Evolutionary conservation across 73 alveolate genomes (phyloP), one percentile per base, ranked within the genome.

Genomic region (Halteria grandinella): DNA sequence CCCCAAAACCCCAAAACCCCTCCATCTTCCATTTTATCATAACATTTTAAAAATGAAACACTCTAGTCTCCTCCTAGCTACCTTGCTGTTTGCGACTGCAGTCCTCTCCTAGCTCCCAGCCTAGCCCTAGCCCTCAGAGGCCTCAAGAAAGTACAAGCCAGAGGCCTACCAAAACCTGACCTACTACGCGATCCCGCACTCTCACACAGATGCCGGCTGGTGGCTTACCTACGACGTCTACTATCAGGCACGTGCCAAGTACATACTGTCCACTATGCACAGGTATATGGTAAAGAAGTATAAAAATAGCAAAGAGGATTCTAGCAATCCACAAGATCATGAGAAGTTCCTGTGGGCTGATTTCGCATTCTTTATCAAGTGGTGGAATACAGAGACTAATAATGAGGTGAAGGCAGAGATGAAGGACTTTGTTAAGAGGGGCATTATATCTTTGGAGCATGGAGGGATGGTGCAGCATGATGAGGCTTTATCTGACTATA

Each of bases 201-300:
- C 97, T 11, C 97, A 91, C 78, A 47, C 90, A 25, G 97, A 91
- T 60, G 95, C 97, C 69, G 97, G 97, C 5, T 87, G 95, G 95
- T 63, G 80, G 20, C 43, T 58, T 52, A 78, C 91, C 12, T 85
- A 70, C 31, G 91, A 91, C 53, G 74, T 60, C 53, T 91, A 91
- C 66, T 51, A 39, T 29, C 57, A 60, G 5, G 79, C 64, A 36
- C 53, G 79, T 28, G 76, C 62, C 20, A 86, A 71, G 17, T 45
- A 21, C 0, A 91, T 91, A 11, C 69, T 77, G 47, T 62, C 82
- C 1, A 60, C 95, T 7, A 70, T 69, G 2, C 32, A 36, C 43
- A 34, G 53, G 25, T 79, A 79, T 29, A 37, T 79, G 2, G 11
- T 45, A 12, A n/a, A 41, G 21, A 47, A 47, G 23, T 66, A 66